Evolutionary conservation across 805 yeast species (phyloP).

Genomic region (Myxozyma monticola): DNA sequence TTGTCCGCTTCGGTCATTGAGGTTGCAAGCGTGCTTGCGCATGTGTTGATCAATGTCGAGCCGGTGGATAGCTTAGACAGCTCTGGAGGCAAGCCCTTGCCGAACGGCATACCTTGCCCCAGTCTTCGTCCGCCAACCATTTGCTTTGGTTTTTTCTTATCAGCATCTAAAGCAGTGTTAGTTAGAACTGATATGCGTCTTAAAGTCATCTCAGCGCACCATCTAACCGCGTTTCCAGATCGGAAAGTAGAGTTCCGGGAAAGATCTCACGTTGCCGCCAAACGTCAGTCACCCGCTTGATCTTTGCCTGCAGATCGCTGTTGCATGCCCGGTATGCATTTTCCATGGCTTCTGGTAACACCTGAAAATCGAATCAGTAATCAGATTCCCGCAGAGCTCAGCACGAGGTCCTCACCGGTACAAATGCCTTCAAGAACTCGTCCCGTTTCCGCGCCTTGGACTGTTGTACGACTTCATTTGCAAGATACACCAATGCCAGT

Average conservation of each 20-base stretch:
- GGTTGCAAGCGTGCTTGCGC: conserved; percentile 10
- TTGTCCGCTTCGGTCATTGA: conserved; percentile 16
- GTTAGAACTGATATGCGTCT: background rate
- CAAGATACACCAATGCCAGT: conserved; percentile 64
- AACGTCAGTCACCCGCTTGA: conserved; percentile 60
- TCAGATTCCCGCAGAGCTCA: too few species aligned
- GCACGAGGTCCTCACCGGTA: conserved; percentile 40
- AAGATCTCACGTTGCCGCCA: conserved; percentile 67
- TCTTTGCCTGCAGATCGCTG: conserved; percentile 50
- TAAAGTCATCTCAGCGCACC: conserved; percentile 6
- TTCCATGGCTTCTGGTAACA: conserved; percentile 42
- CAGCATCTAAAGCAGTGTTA: conserved; percentile 15
- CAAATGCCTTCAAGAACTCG: conserved; percentile 61
- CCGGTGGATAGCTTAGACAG: conserved; percentile 25
- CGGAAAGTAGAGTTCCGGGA: conserved; percentile 37
- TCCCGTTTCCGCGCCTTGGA: conserved; percentile 61
- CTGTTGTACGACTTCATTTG: conserved; percentile 81
- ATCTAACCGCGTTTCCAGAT: conserved; percentile 35
- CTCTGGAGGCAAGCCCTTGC: conserved; percentile 27
- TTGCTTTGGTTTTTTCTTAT: conserved; percentile 16
- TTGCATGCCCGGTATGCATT: conserved; percentile 43
- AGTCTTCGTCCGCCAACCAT: conserved; percentile 23
- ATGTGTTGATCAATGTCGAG: conserved; percentile 2
- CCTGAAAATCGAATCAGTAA: too few species aligned
- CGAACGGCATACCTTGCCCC: conserved; percentile 26